Evolutionary conservation across 441 rosid species (phyloP).

Genomic region (Gossypium trilobum): DNA sequence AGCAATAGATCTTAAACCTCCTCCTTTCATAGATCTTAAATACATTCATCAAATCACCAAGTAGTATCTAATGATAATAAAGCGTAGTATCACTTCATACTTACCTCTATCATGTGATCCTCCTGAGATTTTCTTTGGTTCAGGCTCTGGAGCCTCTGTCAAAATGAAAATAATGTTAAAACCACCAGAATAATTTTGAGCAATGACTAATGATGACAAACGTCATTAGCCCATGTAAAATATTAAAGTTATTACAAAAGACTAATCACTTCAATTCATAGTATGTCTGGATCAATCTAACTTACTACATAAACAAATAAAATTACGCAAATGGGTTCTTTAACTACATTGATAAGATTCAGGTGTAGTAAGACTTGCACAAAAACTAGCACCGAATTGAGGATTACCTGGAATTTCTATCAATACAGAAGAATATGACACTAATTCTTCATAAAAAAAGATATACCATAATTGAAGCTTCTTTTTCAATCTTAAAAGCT

Average conservation of each 20-base stretch:
- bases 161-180: neutral
- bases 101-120: constrained; percentile 70
- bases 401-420: neutral
- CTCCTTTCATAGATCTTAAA: neutral
- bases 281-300: neutral
- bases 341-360: neutral
- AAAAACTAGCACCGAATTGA: neutral
- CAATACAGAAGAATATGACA: neutral
- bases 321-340: neutral
- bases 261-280: neutral
- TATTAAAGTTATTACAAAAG: neutral
- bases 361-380: neutral
- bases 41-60: neutral
- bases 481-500: constrained; percentile 3
- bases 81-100: neutral
- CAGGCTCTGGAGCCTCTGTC: constrained; percentile 49
- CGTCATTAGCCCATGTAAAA: neutral
- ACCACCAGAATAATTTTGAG: neutral
- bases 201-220: neutral
- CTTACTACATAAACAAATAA: neutral
- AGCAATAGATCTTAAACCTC: neutral
- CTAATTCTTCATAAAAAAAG: neutral
- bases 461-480: neutral
- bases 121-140: constrained; percentile 41
- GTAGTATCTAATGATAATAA: neutral